phyloP scores from a whole-genome alignment of 1,139 yeast genomes.

The Fermentozyma sake region DNA sequence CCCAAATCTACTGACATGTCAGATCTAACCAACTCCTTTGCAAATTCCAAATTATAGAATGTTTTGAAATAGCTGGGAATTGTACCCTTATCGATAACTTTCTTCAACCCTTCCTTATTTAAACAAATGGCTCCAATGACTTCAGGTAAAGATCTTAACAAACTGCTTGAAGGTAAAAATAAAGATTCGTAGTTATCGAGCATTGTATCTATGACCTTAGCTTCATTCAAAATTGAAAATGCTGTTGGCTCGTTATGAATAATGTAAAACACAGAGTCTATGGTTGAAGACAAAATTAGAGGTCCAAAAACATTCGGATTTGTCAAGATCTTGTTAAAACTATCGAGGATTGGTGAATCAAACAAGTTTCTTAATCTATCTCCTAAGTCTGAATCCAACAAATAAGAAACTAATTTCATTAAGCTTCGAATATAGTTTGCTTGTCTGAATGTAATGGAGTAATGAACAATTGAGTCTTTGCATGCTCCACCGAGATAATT shows the following conservation, averaged over 20 bases:
- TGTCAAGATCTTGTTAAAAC: constrained; percentile 57
- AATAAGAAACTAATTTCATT: constrained; percentile 58
- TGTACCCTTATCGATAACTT: constrained; percentile 45
- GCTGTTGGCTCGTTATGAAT: constrained; percentile 93
- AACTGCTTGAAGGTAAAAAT: constrained; percentile 53
- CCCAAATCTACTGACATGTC: constrained; percentile 51
- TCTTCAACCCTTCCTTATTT: constrained; percentile 65
- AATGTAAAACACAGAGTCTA: constrained; percentile 67
- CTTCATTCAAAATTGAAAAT: constrained; percentile 74
- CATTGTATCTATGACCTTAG: constrained; percentile 65
- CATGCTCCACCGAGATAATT: constrained; percentile 52
- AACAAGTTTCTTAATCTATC: constrained; percentile 81
- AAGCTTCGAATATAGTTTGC: constrained; percentile 53
- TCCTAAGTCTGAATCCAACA: constrained; percentile 71
- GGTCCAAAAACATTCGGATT: constrained; percentile 67
- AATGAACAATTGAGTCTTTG: constrained; percentile 42
- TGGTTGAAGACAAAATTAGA: constrained; percentile 56
- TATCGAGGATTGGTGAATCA: constrained; percentile 70
- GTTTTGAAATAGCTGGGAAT: constrained; percentile 49
- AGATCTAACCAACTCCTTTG: constrained; percentile 37
- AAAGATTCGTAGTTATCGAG: constrained; percentile 50
- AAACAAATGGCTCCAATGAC: constrained; percentile 81
- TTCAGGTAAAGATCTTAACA: constrained; percentile 65
- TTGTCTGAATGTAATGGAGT: constrained; percentile 60
- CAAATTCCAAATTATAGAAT: constrained; percentile 44